These are phyloP conservation scores for Phytophthora ohioensis DNA, from an alignment of 352 stramenopile species.

Conservation along the genomic window DNA sequence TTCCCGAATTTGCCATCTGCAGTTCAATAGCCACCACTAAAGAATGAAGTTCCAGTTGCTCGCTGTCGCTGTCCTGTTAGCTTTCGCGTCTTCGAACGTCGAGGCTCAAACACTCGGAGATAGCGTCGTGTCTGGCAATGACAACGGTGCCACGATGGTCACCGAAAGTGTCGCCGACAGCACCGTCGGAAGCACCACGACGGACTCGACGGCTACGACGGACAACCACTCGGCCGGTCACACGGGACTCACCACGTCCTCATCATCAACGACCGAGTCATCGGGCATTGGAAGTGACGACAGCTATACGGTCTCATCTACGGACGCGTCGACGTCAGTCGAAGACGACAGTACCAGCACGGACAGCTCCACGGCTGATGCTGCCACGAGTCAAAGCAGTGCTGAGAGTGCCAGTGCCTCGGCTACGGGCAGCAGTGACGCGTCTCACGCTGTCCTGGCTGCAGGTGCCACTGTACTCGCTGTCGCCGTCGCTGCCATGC, in stretches of 20 bases:
- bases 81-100: slow-evolving; percentile 20
- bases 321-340: slow-evolving; percentile 16
- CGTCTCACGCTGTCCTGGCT: slow-evolving; percentile 15
- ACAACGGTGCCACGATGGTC: slow-evolving; percentile 31
- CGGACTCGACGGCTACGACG: slow-evolving; percentile 20
- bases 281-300: slow-evolving; percentile 24
- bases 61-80: slow-evolving; percentile 22
- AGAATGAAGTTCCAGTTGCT: slow-evolving; percentile 43
- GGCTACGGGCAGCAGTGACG: slow-evolving; percentile 26
- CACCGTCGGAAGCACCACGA: slow-evolving; percentile 16
- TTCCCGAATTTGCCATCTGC: slow-evolving; percentile 24
- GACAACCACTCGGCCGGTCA: slow-evolving; percentile 21
- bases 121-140: slow-evolving; percentile 45
- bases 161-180: slow-evolving; percentile 31
- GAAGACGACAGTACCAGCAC: slow-evolving; percentile 5
- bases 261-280: not conserved
- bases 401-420: slow-evolving; percentile 25
- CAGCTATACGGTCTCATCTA: slow-evolving; percentile 25
- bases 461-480: slow-evolving; percentile 36
- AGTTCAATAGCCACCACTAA: not conserved
- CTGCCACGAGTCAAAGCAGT: slow-evolving; percentile 5
- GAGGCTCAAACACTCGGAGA: slow-evolving; percentile 48
- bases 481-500: slow-evolving; percentile 34
- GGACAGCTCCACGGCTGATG: slow-evolving; percentile 7
- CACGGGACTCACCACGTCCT: slow-evolving; percentile 15